Evolutionary conservation across 163 green algal species (phyloP), one percentile per base, ranked within the genome.

Genomic region (Coccomyxa subellipsoidea): DNA sequence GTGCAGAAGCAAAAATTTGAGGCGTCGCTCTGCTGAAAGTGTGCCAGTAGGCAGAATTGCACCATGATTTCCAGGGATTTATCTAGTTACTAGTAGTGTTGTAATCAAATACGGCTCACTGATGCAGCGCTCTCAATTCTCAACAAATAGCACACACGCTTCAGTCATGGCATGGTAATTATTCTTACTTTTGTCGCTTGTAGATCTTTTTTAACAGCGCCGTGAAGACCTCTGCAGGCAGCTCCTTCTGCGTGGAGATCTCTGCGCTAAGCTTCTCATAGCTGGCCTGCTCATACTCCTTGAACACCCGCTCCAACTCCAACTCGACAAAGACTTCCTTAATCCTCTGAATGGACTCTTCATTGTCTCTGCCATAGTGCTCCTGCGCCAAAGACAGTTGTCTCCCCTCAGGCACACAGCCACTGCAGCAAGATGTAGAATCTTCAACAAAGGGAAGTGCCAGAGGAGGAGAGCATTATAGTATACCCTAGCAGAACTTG

Each of bases 181-280:
- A n/a, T n/a, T n/a, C 70, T 77, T 32, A 99, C 89, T 99, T 99
- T 8, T 91, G 88, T 34, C 96, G 90, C 90, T 98, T 98, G 92
- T 98, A 99, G 75, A 99, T 99, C 85, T 99, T 99, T 32, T 86
- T 88, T 25, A 99, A 89, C 78, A 99, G 88, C 36, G 84, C 86
- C 37, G 88, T 93, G 90, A 98, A 99, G 0, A 99, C 91, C 6
- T 83, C 88, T 72, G 92, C 83, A 29, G 95, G 96, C 81, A 98
- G 83, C 80, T 90, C 69, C 25, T 84, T 93, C 90, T 98, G 95
- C 75, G 88, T 86, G 37, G 94, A 83, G 59, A 99, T 99, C 7
- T 84, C 83, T 4, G 53, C 59, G 32, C 70, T 86, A 77, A 99
- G 86, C 71, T 88, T 76, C 37, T 88, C 84, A 84, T 98, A 93